Evolutionary conservation across 106 monocot genomes (phyloP), one percentile per base, ranked within the genome.

Genomic region (Chionographis japonica): DNA sequence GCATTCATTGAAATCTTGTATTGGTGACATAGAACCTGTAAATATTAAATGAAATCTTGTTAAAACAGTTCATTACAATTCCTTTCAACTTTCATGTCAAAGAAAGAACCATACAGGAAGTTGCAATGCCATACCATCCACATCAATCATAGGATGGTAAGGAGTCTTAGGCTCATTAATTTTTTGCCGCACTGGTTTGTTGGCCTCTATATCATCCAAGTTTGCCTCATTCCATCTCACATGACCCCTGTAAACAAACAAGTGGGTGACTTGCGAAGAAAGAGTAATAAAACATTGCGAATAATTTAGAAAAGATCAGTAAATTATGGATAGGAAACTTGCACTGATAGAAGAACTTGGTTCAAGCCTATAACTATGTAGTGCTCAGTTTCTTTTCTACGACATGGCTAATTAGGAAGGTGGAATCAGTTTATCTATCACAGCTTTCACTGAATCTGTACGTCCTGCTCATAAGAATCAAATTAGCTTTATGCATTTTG

Each of bases 131-230:
- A 58, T 39, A 60, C 70, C 81, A 58, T 81, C 81, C 2, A 76
- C 81, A 76, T 75, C 75, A 17, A 60, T 50, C 81, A 71, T 81
- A 67, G 27, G 81, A 60, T 81, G 81, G 61, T 76, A 81, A 59
- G 81, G 81, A 19, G 81, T 81, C 67, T 81, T 81, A 40, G 81
- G 81, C 67, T 81, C 81, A 37, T 66, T 81, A 27, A 81, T 81
- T 67, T 81, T 81, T 61, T 81, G 81, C 14, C 81, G 71, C 12
- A 81, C 75, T 61, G 81, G 81, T 58, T 81, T 81, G 41, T 75
- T 81, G 55, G 81, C 27, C 67, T 81, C 81, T 56, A 81, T 81
- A 50, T 81, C 81, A 61, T 81, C 37, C 67, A 81, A 67, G 57
- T 76, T 81, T 9, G 59, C 66, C 58, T 81, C 81, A 81, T 81